phyloP scores from a whole-genome alignment of 1,284 basidiomycete species.

The Ustilago nuda region DNA sequence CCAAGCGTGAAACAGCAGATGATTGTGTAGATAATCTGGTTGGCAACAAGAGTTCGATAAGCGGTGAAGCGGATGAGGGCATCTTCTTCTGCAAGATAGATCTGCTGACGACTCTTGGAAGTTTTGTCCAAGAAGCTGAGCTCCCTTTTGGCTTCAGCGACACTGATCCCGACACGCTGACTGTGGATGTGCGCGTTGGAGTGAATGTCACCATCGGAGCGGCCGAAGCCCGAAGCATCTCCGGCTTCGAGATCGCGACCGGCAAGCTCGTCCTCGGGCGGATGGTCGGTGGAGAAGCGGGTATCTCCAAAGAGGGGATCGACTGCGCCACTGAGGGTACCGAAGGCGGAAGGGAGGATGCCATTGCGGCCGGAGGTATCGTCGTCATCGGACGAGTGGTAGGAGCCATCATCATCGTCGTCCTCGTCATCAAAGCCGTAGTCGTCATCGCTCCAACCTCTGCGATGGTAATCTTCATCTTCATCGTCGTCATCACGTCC shows the following conservation, averaged over 20 bases:
- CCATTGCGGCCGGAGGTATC: slow-evolving; percentile 50
- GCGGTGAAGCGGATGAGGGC: slow-evolving; percentile 87
- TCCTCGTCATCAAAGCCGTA: slow-evolving; percentile 52
- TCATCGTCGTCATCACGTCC: slow-evolving; percentile 47
- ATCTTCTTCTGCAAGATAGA: slow-evolving; percentile 92
- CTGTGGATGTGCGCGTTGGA: slow-evolving; percentile 14
- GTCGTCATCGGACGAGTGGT: slow-evolving; percentile 59
- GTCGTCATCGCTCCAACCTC: slow-evolving; percentile 57
- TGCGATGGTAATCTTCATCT: slow-evolving; percentile 27
- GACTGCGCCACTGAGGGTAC: slow-evolving; percentile 57
- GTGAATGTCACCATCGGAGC: slow-evolving; percentile 33
- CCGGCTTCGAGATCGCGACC: slow-evolving; percentile 39
- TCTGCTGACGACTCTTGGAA: slow-evolving; percentile 76
- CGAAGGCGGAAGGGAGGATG: slow-evolving; percentile 63
- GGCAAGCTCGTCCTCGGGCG: slow-evolving; percentile 58
- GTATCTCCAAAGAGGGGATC: slow-evolving; percentile 67
- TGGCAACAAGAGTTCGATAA: slow-evolving; percentile 79
- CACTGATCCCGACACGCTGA: neutral
- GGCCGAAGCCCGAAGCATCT: slow-evolving; percentile 46
- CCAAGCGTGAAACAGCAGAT: slow-evolving; percentile 81
- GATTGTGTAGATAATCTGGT: slow-evolving; percentile 79
- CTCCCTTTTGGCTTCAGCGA: slow-evolving; percentile 26
- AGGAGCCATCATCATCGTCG: slow-evolving; percentile 48
- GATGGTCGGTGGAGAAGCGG: slow-evolving; percentile 54
- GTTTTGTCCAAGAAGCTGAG: slow-evolving; percentile 63